Evolutionary conservation across 441 rosid species (phyloP).

Genomic region (Populus hybrid): DNA sequence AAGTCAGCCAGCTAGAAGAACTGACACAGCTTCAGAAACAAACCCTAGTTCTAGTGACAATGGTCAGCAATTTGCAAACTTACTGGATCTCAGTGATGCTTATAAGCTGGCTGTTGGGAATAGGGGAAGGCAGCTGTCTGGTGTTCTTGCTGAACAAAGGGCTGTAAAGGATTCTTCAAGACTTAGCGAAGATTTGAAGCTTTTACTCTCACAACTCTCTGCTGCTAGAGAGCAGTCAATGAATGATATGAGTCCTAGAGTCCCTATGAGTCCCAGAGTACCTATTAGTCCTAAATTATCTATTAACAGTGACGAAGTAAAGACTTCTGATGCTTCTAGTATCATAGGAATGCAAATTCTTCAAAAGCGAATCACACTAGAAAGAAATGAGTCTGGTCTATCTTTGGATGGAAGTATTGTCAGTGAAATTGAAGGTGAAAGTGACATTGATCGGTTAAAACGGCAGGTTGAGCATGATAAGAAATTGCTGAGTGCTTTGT

Average conservation of each 20-base stretch:
- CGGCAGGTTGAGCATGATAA: slow-evolving; percentile 79
- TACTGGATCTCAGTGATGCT: slow-evolving; percentile 73
- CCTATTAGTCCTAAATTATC: slow-evolving; percentile 44
- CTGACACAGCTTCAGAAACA: slow-evolving; percentile 34
- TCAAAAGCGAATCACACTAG: slow-evolving; percentile 69
- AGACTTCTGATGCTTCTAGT: slow-evolving; percentile 39
- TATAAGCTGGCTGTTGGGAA: slow-evolving; percentile 64
- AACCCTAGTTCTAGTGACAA: slow-evolving; percentile 33
- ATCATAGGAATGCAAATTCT: slow-evolving; percentile 46
- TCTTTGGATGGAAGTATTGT: slow-evolving; percentile 79
- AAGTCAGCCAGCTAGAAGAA: slow-evolving; percentile 20
- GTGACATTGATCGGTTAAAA: slow-evolving; percentile 59
- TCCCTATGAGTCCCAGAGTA: slow-evolving; percentile 50
- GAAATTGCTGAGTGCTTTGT: slow-evolving; percentile 47
- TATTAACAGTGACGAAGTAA: slow-evolving; percentile 40
- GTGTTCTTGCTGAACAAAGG: slow-evolving; percentile 61
- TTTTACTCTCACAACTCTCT: slow-evolving; percentile 69
- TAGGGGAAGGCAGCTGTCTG: slow-evolving; percentile 53
- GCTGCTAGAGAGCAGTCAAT: slow-evolving; percentile 55
- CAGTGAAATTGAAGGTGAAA: slow-evolving; percentile 88
- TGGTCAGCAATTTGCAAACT: slow-evolving; percentile 33
- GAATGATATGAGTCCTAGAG: slow-evolving; percentile 56
- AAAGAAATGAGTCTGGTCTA: slow-evolving; percentile 76
- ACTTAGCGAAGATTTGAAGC: slow-evolving; percentile 63
- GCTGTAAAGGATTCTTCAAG: slow-evolving; percentile 66